Conservation (phyloP, 306 rosid species). For the Castanea mollissima region DNA sequence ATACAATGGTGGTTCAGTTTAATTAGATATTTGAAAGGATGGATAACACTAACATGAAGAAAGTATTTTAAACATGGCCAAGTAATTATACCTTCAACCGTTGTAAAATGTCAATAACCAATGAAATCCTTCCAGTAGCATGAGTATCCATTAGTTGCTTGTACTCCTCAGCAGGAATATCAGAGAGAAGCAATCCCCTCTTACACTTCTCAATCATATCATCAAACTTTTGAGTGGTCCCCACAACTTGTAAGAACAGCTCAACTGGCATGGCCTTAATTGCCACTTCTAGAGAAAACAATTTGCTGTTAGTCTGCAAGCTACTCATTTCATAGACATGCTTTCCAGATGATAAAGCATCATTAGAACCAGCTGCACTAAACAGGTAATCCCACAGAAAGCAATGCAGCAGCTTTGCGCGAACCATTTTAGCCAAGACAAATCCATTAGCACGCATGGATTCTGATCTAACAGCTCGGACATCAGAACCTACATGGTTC, state of each 20-base stretch:
- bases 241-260: conserved; percentile 90
- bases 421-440: conserved; percentile 87
- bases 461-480: conserved; percentile 53
- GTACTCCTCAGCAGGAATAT: conserved; percentile 68
- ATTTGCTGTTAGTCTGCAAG: conserved; percentile 61
- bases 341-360: conserved; percentile 39
- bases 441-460: conserved; percentile 87
- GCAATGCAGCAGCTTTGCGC: conserved; percentile 81
- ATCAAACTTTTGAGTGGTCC: conserved; percentile 60
- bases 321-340: conserved; percentile 33
- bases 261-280: conserved; percentile 78
- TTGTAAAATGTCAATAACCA: conserved; percentile 77
- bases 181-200: conserved; percentile 68
- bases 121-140: conserved; percentile 84
- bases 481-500: conserved; percentile 38
- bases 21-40: conserved; percentile 11
- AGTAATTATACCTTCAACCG: conserved; percentile 72
- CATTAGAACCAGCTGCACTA: conserved; percentile 35
- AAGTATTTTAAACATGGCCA: conserved; percentile 15
- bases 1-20: neutral
- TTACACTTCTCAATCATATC: conserved; percentile 85
- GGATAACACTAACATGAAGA: neutral
- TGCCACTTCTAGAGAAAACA: conserved; percentile 65
- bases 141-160: conserved; percentile 68
- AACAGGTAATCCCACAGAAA: conserved; percentile 78